Percentiles rank a stretch among this genome's conserved stretches.
These are phyloP conservation scores for Botrytis medusae DNA, from an alignment of 2,329 filamentous ascomycete genomes.

Conservation along the genomic window DNA sequence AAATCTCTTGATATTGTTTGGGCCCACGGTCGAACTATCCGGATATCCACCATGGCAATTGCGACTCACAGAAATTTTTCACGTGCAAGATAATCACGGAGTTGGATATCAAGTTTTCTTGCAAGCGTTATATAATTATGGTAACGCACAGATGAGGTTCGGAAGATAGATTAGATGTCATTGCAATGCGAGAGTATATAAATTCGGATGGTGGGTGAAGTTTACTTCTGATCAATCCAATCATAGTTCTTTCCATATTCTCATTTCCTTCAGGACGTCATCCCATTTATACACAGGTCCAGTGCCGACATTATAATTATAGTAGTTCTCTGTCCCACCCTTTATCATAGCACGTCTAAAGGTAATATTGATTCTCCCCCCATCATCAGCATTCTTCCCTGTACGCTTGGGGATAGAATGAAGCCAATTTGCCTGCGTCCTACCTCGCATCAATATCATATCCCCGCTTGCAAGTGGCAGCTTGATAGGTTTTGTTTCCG, in stretches of 20 bases:
- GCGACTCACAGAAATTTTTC: conserved; percentile 90
- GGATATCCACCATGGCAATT: conserved; percentile 98
- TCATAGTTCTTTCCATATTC: conserved; percentile 32
- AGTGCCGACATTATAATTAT: conserved; percentile 76
- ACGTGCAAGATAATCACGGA: conserved; percentile 70
- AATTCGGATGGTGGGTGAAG: conserved; percentile 9
- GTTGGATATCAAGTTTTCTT: conserved; percentile 96
- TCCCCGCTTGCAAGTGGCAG: conserved; percentile 64
- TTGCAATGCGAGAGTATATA: conserved; percentile 3
- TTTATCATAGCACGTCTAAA: conserved; percentile 70
- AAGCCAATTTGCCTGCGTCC: conserved; percentile 73
- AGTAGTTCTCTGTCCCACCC: conserved; percentile 78
- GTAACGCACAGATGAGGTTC: conserved; percentile 84
- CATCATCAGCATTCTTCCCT: conserved; percentile 60
- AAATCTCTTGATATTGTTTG: conserved; percentile 84
- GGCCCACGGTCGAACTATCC: conserved; percentile 76
- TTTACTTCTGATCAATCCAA: conserved; percentile 12
- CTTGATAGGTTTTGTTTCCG: conserved; percentile 48
- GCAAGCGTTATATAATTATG: conserved; percentile 77
- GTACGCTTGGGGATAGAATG: conserved; percentile 76
- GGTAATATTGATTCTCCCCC: conserved; percentile 73
- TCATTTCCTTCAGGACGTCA: conserved; percentile 48
- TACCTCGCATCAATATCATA: conserved; percentile 76
- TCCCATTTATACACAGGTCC: conserved; percentile 72
- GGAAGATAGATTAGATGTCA: conserved; percentile 34